These are phyloP conservation scores for Dittrichia graveolens DNA, from an alignment of 129 eudicot genomes.

Conservation along the genomic window DNA sequence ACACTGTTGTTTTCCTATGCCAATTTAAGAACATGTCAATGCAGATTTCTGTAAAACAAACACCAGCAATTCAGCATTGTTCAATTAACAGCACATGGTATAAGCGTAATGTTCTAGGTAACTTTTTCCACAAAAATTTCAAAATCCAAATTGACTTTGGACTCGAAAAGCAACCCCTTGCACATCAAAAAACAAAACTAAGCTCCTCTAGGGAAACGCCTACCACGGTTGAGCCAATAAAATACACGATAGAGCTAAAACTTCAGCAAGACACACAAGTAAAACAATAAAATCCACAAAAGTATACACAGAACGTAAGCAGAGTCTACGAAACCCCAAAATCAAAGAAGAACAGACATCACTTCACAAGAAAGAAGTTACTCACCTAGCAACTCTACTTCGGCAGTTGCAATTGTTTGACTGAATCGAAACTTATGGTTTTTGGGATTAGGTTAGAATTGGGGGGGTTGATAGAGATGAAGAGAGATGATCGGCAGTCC, in stretches of 20 bases:
- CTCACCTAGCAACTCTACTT: constrained; percentile 21
- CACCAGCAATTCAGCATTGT: constrained; percentile 37
- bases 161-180: background rate
- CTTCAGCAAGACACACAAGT: background rate
- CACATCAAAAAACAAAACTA: background rate
- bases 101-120: background rate
- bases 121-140: background rate
- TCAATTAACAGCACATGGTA: background rate
- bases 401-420: constrained; percentile 14
- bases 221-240: background rate
- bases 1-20: background rate
- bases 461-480: background rate
- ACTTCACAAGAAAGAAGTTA: background rate
- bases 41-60: background rate
- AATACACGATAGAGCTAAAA: constrained; percentile 7
- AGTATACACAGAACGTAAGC: background rate
- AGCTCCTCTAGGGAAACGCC: background rate
- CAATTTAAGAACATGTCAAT: background rate
- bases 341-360: background rate
- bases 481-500: constrained; percentile 19
- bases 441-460: background rate
- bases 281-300: constrained; percentile 10
- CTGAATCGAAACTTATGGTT: constrained; percentile 27
- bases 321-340: constrained; percentile 2
- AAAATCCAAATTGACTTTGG: background rate